Base-by-base conservation (phyloP, 805 yeast species). In the Spathaspora sp. region DNA sequence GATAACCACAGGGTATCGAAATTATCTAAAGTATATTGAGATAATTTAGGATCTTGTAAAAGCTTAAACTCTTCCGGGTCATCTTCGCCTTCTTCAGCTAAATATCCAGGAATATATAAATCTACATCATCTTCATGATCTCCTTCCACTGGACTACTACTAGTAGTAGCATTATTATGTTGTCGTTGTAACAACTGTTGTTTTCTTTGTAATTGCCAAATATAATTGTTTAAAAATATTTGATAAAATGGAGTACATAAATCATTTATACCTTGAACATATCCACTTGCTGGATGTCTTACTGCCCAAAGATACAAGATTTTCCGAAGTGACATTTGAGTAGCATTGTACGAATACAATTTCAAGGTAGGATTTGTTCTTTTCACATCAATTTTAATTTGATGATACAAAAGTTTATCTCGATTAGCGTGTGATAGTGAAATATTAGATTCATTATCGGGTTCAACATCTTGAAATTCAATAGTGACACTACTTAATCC, bases 181-280 rank as follows among this genome's bases (percentile, higher is more conserved):
- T 64, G 51, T 54, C 73, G 76, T 20, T 72, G 56, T 56, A 72
- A 77, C 75, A 28, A 32, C 32, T 46, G 48, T 46, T 46, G 31
- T 20, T 55, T 58, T 42, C 65, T 50, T 53, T 74, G 77, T 20
- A 74, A 56, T 57, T 73, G 77, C 76, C 76, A 69, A 42, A 74
- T 45, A 66, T 92, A 91, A 52, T 84, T 83, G 2, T 83, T 76
- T 46, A 94, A 66, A 61, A 93, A 93, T 0, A 91, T 85, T 68
- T 93, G 96, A 67, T 80, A 91, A 64, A 94, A 89, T 2, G 99
- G 98, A 1, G 97, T 93, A 14, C 85, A 89, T 47, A 93, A 76
- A 69, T 93, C 99, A 66, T 93, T 93, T 48, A 93, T 93, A 26
- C 99, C 99, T 72, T 93, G 99, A 18, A 93, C 99, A 67, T 93